Evolutionary conservation across 1,284 basidiomycete species (phyloP).

Genomic region (Cerioporus squamosus): DNA sequence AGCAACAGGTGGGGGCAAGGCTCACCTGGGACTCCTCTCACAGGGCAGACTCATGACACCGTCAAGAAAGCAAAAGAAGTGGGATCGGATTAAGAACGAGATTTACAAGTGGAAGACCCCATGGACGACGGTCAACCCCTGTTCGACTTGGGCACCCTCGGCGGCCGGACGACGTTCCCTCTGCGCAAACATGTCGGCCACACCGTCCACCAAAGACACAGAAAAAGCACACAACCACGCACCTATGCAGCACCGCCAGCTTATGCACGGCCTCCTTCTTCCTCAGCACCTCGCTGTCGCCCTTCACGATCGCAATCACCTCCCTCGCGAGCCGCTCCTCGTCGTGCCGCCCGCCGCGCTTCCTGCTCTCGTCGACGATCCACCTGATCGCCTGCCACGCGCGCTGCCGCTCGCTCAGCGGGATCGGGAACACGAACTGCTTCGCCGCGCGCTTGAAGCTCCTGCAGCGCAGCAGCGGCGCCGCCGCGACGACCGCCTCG

Average conservation of each 20-base stretch:
- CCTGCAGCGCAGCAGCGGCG: constrained; percentile 67
- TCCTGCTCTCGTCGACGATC: constrained; percentile 65
- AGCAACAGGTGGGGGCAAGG: too few relatives aligned
- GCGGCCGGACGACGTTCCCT: constrained; percentile 20
- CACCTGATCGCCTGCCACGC: constrained; percentile 67
- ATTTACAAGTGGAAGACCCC: background rate
- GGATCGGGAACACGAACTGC: constrained; percentile 63
- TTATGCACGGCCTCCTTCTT: constrained; percentile 69
- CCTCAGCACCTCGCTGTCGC: constrained; percentile 49
- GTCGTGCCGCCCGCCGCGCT: constrained; percentile 52
- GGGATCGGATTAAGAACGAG: background rate
- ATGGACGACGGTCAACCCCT: background rate
- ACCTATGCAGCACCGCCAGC: constrained; percentile 84
- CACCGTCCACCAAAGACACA: background rate
- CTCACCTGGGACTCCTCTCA: too few relatives aligned
- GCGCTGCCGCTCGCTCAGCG: constrained; percentile 81
- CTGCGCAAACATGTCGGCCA: background rate
- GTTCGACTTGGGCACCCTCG: constrained; percentile 18
- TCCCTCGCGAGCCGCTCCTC: constrained; percentile 78
- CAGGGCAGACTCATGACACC: too few relatives aligned
- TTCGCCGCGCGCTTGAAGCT: constrained; percentile 64
- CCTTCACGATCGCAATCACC: constrained; percentile 69
- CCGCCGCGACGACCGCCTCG: constrained; percentile 64
- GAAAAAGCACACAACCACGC: constrained; percentile 33
- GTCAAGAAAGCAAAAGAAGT: too few relatives aligned